Evolutionary conservation across 257 asterid species (phyloP).

Genomic region (Forsythia suspensa): DNA sequence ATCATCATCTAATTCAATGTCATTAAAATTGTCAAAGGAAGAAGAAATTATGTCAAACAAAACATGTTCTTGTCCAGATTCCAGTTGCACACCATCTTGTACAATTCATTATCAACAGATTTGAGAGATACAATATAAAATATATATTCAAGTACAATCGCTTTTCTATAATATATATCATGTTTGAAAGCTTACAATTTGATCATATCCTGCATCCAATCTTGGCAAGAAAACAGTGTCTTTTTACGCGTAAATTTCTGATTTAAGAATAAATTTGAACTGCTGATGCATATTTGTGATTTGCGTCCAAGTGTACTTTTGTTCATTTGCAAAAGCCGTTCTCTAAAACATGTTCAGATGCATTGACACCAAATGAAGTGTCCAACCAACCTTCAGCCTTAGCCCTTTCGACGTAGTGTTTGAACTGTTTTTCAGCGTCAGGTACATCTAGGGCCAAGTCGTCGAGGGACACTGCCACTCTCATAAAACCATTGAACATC

Average conservation of each 20-base stretch:
- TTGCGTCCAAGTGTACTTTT: too few species aligned
- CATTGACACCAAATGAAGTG: slow-evolving; percentile 36
- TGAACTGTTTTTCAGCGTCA: slow-evolving; percentile 68
- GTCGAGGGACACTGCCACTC: slow-evolving; percentile 73
- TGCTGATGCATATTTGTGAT: not conserved
- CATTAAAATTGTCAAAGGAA: too few species aligned
- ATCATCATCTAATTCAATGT: too few species aligned
- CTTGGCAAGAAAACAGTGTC: not conserved
- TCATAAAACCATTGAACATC: slow-evolving; percentile 71
- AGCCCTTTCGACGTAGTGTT: slow-evolving; percentile 46
- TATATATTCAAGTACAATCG: not conserved
- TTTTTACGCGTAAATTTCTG: not conserved
- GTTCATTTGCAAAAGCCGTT: slow-evolving; percentile 35
- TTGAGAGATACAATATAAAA: too few species aligned
- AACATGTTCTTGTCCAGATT: too few species aligned
- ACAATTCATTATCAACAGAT: too few species aligned
- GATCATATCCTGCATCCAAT: not conserved
- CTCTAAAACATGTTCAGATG: slow-evolving; percentile 33
- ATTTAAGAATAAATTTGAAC: not conserved
- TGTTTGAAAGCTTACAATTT: not conserved
- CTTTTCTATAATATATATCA: not conserved
- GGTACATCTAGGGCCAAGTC: slow-evolving; percentile 94
- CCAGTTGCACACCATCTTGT: too few species aligned
- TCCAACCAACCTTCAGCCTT: slow-evolving; percentile 77
- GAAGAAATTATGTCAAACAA: too few species aligned